Base-by-base conservation (phyloP, 768 basidiomycete species). In the Calvatia gigantea region DNA sequence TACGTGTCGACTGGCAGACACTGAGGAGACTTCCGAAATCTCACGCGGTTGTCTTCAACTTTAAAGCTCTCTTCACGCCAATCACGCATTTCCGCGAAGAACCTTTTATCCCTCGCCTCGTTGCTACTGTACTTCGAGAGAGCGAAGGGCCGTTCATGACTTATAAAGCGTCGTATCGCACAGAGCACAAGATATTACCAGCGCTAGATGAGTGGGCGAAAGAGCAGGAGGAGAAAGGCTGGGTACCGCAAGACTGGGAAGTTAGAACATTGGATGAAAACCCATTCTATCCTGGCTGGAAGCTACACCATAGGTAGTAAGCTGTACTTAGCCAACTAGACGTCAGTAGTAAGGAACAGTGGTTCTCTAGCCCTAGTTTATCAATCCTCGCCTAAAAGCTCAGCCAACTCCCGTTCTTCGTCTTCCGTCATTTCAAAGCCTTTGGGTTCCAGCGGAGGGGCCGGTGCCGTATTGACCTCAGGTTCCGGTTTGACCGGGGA, bases 341-440 rank as follows among this genome's bases (percentile, higher is more conserved):
- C 21, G 35, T 27, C 6, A 7, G 9, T 4, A 32, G 17, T 21
- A 14, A 29, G 12, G 23, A 11, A 44, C 33, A 28, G 5, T 14
- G 11, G 33, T 19, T 37, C 25, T 17, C 25, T 25, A 19, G 21
- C n/a, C 37, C n/a, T 19, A n/a, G 6, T 32, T 43, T 31, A 29
- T 51, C 31, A 64, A 19, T 64, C 62, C 44, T 75, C 73, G 42
- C 71, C 75, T 68, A 79, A 64, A 7, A 97, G 69, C 64, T 94
- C 93, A 33, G 85, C 94, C 19, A 98, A 74, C 68, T 97, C 94
- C 19, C 83, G 78, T 63, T 94, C 93, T 69, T 97, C 95, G 50
- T 96, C 95, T 63, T 88, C 91, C 8, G 94, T 89, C 69, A 95
- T 65, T 51, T 75, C 66, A 28, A 68, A 79, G 65, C 66, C 33